Percentiles rank a stretch among this genome's conserved stretches.
Evolutionary conservation across 352 stramenopile species (phyloP).

Genomic region (Globisporangium megalacanthum): DNA sequence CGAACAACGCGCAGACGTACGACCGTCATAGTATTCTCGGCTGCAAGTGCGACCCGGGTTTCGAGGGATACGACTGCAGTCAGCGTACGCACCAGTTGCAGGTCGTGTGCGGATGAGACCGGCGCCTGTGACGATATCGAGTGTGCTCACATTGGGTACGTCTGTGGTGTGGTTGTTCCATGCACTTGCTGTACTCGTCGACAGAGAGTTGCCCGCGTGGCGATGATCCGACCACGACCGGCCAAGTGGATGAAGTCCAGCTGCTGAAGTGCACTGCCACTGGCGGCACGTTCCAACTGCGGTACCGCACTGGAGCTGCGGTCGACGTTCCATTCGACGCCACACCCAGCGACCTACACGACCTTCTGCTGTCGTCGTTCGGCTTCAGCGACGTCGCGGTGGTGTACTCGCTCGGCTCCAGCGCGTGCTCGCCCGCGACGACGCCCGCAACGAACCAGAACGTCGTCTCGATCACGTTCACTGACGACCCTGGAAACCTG

Average conservation of each 20-base stretch:
- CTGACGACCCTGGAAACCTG: conserved; percentile 40
- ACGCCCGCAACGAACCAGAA: conserved; percentile 22
- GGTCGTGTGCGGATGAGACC: background rate
- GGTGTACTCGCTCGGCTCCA: conserved; percentile 29
- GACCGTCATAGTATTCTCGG: conserved; percentile 75
- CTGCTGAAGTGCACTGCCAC: conserved; percentile 57
- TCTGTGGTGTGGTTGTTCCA: too few relatives aligned
- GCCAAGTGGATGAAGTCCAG: conserved; percentile 84
- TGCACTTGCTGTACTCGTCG: background rate
- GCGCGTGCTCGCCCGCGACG: conserved; percentile 28
- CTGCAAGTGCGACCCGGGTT: conserved; percentile 90
- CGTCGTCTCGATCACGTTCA: conserved; percentile 53
- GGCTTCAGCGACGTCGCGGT: conserved; percentile 48
- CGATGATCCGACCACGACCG: conserved; percentile 77
- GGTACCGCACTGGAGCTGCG: conserved; percentile 45
- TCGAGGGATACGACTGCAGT: conserved; percentile 87
- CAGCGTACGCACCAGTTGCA: conserved; percentile 28
- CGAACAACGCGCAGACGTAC: conserved; percentile 69
- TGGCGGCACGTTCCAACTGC: conserved; percentile 52
- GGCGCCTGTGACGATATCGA: background rate
- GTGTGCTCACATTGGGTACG: too few relatives aligned
- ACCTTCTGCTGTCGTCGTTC: conserved; percentile 41
- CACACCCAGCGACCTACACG: conserved; percentile 29
- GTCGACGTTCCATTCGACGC: conserved; percentile 57
- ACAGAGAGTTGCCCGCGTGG: conserved; percentile 78